A percentile compares a stretch with the other conserved stretches of the same genome.
phyloP scores from a whole-genome alignment of 192 early-diverging fungal species.

The Diversispora eburnea region DNA sequence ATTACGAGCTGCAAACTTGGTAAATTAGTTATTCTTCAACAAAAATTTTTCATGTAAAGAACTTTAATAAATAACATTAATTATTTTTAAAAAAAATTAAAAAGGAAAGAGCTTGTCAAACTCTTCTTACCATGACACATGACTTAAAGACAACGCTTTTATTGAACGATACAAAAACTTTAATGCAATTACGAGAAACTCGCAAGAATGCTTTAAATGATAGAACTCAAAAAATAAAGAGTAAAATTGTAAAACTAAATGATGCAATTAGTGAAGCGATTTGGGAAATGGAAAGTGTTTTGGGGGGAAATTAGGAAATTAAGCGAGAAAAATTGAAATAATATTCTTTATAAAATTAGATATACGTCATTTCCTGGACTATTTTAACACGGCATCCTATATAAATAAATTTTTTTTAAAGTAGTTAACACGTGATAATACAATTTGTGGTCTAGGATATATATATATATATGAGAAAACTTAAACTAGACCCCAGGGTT shows the following conservation, averaged over 20 bases:
- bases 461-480: too few relatives aligned
- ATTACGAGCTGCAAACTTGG: slow-evolving; percentile 23
- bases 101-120: slow-evolving; percentile 22
- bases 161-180: slow-evolving; percentile 25
- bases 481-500: too few relatives aligned
- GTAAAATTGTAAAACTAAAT: slow-evolving; percentile 21
- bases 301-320: neutral
- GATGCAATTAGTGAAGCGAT: slow-evolving; percentile 20
- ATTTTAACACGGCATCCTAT: neutral
- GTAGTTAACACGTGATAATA: too few relatives aligned
- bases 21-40: neutral
- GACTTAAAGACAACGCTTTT: slow-evolving; percentile 26
- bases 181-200: slow-evolving; percentile 11
- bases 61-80: neutral
- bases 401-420: too few relatives aligned
- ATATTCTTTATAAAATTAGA: too few relatives aligned
- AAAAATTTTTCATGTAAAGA: neutral
- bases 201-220: slow-evolving; percentile 9
- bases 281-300: slow-evolving; percentile 29
- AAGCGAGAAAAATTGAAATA: too few relatives aligned
- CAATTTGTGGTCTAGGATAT: too few relatives aligned
- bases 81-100: neutral
- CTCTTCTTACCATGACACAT: slow-evolving; percentile 21
- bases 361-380: neutral
- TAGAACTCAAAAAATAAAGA: slow-evolving; percentile 25